Base-by-base conservation (phyloP, 306 rosid species). In the Prinsepia uniflora region DNA sequence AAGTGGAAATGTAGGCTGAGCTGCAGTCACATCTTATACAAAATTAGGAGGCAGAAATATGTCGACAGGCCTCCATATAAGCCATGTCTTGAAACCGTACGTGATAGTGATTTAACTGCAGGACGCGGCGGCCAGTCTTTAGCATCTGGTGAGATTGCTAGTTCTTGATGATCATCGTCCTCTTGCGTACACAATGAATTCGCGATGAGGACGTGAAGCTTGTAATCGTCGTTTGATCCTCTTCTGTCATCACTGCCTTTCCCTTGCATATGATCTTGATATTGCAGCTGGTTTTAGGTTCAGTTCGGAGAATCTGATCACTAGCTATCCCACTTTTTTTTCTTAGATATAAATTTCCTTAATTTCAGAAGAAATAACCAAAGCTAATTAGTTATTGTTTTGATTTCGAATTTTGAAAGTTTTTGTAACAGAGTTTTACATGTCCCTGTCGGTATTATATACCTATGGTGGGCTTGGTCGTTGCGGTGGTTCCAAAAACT, bases 221-320 rank as follows among this genome's bases (percentile, higher is more conserved):
- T n/a, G 40, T 48, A 45, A 65, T 64, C 22, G 4, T 8, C 11
- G 13, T 39, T 18, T 68, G 70, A 62, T 83, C 83, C 14, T 65
- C 42, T 45, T 20, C 24, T 24, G 1, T 24, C 55, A 63, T 81
- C 54, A 81, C 78, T 86, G 86, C 89, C 67, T 81, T 85, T 65
- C 91, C 95, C 76, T 84, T 89, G 75, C 90, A 78, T 72, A 92
- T 72, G 76, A 92, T 67, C 63, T 84, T 90, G 20, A 86, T 78
- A 46, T 84, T 78, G 72, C 96, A 50, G 61, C 60, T 67, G 42
- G 72, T 67, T 67, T 68, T 80, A 2, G 77, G 34, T 63, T 78
- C 92, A 75, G 82, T 81, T 79, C 85, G 88, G 63, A 89, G 78
- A 59, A 92, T 55, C 81, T 84, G 88, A n/a, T n/a, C n/a, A 79